Evolutionary conservation across 768 basidiomycete genomes (phyloP), one percentile per base, ranked within the genome.

Genomic region (Termitomyces sp.): DNA sequence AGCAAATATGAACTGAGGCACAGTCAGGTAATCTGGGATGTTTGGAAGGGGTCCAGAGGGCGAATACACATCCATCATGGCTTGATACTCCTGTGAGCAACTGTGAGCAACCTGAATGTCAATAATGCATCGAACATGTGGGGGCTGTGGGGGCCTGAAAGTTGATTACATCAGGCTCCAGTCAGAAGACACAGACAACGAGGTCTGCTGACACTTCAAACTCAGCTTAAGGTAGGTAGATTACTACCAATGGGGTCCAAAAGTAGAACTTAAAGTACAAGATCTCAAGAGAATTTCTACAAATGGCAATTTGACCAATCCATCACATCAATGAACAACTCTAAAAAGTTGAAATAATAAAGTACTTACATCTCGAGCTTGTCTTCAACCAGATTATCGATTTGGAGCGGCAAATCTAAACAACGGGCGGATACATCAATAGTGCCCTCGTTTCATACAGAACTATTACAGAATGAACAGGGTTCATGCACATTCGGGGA

Each of bases 1-100:
- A 64, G 83, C 81, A 55, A 86, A 80, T 35, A 82, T 73, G 68
- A 85, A 85, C 67, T 86, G 84, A 5, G 81, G 78, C 42, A 84
- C 68, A 2, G 82, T 82, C 42, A 84, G 65, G 65, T 83, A 72
- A 68, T 84, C 82, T 9, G 84, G 84, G 57, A 84, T 77, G 57
- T 58, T 65, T 36, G 82, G 79, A 7, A 79, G 70, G 28, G 70
- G 67, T 45, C 58, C 71, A 16, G 65, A 67, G 12, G 65, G 64
- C 15, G 75, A 67, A 52, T 63, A 65, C 46, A 77, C 68, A 45
- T 78, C 75, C 73, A 71, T 63, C n/a, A 13, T 44, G 28, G 28
- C 39, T 28, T 32, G 39, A 40, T 28, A 39, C 5, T 40, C 24
- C 16, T 50, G 32, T 50, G 49, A 33, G 18, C 28, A 9, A 24